Evolutionary conservation across 495 filamentous ascomycete genomes (phyloP), one percentile per base, ranked within the genome.

Genomic region (Xylona heveae): DNA sequence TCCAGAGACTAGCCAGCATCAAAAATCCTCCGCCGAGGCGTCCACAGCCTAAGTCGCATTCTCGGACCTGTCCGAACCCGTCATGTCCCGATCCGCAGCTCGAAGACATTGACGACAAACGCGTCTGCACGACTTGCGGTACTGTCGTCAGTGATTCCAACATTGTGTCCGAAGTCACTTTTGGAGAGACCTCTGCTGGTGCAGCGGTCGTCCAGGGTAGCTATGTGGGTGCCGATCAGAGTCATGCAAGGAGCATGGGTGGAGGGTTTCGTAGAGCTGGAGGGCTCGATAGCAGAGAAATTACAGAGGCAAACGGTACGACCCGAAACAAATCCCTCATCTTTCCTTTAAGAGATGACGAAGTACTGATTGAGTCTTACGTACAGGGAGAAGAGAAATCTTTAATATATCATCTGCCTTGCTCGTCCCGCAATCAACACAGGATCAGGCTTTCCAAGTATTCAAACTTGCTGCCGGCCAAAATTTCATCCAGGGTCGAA

Each of bases 131-230:
- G 19, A 72, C 62, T 23, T 97, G 88, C 56, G 84, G 84, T 61
- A 69, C 67, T 17, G 68, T 85, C 35, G 63, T 83, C 39, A 68
- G 74, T 37, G 72, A 84, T 42, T 67, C 69, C 38, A 78, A 90
- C 40, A 91, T 95, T 34, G 82, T 94, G 33, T 66, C 80, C 14
- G 88, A 97, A 45, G 65, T 95, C 31, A 71, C 69, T 4, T 97
- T 94, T 43, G 82, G 82, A 30, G 82, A 94, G 52, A 71, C 63
- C 24, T 61, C 73, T 0, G 66, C 65, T 16, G 88, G 88, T 42
- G 84, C 80, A 31, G 82, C 85, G 19, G 64, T 84, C n/a, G 77
- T 92, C 6, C 81, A 93, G 46, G 88, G 88, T 41, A 78, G 68
- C 30, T 84, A 71, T 55, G 66, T 97, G 31, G 78, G 72, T 24